These are phyloP conservation scores for Ogataea populi-albae DNA, from an alignment of 805 yeast genomes.

Conservation along the genomic window DNA sequence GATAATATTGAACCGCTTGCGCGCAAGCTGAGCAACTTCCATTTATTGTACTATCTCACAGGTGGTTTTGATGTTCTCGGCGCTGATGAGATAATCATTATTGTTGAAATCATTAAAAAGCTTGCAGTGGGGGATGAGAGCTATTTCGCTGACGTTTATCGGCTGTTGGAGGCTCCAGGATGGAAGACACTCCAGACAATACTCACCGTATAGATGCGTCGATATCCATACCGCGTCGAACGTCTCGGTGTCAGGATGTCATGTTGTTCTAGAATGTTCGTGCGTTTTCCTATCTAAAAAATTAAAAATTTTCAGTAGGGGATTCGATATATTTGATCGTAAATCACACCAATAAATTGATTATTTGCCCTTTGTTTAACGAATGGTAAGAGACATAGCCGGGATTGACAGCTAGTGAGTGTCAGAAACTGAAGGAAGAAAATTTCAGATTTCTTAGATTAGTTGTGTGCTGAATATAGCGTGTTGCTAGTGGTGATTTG, in stretches of 20 bases:
- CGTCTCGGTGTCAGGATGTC: constrained; percentile 10
- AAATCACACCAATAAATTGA: not conserved
- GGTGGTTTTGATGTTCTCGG: constrained; percentile 55
- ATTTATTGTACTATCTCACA: constrained; percentile 57
- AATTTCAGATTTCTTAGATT: too few species aligned
- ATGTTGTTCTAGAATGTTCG: constrained; percentile 16
- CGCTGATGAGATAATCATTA: constrained; percentile 47
- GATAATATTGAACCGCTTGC: constrained; percentile 25
- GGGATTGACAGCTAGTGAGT: too few species aligned
- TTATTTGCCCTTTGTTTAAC: too few species aligned
- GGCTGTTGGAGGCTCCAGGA: constrained; percentile 61
- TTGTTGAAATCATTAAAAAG: constrained; percentile 46
- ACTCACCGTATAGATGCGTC: too few species aligned
- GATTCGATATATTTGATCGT: constrained; percentile 1
- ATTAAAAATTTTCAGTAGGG: constrained; percentile 14
- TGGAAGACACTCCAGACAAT: constrained; percentile 80
- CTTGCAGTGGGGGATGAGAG: constrained; percentile 40
- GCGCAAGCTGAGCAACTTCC: constrained; percentile 62
- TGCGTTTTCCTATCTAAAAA: constrained; percentile 10
- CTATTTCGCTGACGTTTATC: constrained; percentile 27
- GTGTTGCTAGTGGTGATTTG: not conserved
- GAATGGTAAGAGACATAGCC: too few species aligned
- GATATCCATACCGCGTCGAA: too few species aligned
- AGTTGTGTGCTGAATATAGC: too few species aligned
- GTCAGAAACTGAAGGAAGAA: too few species aligned